Conservation (phyloP, 441 rosid genomes). For the Populus hybrid region DNA sequence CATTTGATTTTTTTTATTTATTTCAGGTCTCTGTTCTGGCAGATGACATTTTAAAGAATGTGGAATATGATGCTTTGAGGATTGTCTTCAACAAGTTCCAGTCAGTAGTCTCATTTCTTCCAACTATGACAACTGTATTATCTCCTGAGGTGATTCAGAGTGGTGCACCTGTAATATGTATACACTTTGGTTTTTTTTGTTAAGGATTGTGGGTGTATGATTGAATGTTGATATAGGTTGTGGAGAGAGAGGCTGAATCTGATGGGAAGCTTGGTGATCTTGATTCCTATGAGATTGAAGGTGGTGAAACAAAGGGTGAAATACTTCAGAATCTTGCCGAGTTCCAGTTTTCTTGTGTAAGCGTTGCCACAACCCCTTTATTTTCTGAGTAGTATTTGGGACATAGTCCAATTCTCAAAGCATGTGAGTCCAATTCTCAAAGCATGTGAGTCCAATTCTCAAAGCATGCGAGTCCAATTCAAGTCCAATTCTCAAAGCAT, state of each 20-base stretch:
- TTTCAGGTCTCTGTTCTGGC: constrained; percentile 89
- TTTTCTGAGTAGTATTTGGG: neutral
- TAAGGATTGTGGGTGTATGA: constrained; percentile 14
- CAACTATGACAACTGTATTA: constrained; percentile 76
- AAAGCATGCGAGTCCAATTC: no score
- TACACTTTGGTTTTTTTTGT: neutral
- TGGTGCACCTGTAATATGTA: constrained; percentile 4
- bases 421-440: neutral
- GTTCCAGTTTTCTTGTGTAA: constrained; percentile 97
- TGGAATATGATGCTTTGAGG: constrained; percentile 88
- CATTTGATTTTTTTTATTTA: constrained; percentile 16
- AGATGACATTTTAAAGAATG: constrained; percentile 92
- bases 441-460: neutral
- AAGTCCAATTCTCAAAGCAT: neutral
- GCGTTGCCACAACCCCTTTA: constrained; percentile 20
- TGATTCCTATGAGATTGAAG: constrained; percentile 96
- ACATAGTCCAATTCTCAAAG: neutral
- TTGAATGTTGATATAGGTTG: constrained; percentile 41
- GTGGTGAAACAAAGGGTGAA: constrained; percentile 88
- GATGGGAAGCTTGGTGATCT: constrained; percentile 89
- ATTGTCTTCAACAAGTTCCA: constrained; percentile 91
- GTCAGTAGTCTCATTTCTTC: constrained; percentile 71
- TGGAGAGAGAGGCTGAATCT: constrained; percentile 82
- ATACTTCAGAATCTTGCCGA: constrained; percentile 88
- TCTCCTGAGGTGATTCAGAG: constrained; percentile 71